Evolutionary conservation across 2,329 filamentous ascomycete species (phyloP).

Genomic region (Ascochyta koolunga): DNA sequence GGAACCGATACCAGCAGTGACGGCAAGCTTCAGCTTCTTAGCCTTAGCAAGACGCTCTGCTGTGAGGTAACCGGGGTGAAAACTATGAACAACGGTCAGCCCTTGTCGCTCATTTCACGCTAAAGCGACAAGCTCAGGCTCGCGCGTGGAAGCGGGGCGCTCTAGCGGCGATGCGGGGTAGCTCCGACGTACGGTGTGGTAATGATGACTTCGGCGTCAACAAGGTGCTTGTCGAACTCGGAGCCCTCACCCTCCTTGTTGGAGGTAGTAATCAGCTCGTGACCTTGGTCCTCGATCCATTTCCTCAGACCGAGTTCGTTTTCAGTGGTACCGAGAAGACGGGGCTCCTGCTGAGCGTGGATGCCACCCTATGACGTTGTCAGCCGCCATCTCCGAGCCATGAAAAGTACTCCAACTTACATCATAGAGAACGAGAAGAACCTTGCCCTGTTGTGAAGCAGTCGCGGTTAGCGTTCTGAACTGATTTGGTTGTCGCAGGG

Average conservation of each 20-base stretch:
- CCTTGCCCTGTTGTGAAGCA: conserved; percentile 84
- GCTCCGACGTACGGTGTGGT: conserved; percentile 78
- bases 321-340: conserved; percentile 91
- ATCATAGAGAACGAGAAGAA: conserved; percentile 93
- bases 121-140: conserved; percentile 12
- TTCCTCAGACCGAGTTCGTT: conserved; percentile 97
- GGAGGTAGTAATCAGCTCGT: conserved; percentile 95
- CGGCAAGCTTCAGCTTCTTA: conserved; percentile 97
- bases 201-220: conserved; percentile 98
- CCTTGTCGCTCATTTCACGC: conserved; percentile 5
- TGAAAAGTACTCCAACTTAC: conserved; percentile 57
- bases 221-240: conserved; percentile 91
- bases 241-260: conserved; percentile 97
- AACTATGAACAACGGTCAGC: conserved; percentile 60
- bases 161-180: conserved; percentile 36
- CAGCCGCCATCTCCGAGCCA: conserved; percentile 21
- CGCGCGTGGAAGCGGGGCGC: conserved; percentile 37
- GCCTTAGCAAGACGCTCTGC: conserved; percentile 95
- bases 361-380: conserved; percentile 65
- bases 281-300: conserved; percentile 96
- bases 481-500: conserved; percentile 55
- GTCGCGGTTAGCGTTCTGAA: conserved; percentile 68
- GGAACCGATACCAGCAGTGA: conserved; percentile 97
- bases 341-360: conserved; percentile 87
- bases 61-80: conserved; percentile 98